These are phyloP conservation scores for Colletotrichum destructivum DNA, from an alignment of 2,329 filamentous ascomycete species.

Conservation along the genomic window DNA sequence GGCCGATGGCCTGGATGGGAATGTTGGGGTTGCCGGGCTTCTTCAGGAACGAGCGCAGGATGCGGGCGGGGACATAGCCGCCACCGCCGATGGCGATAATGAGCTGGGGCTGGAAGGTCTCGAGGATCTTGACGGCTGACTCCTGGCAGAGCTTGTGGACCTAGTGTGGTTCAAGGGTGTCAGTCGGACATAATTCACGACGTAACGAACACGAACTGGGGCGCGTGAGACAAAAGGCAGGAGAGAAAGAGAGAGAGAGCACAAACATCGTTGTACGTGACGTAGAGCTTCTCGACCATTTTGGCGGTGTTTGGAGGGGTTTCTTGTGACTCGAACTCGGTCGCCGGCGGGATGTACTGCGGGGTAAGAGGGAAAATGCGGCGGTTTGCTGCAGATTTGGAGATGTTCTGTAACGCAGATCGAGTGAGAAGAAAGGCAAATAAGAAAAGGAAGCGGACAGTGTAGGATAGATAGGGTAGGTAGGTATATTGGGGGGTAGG, in stretches of 20 bases:
- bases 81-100: slow-evolving; percentile 99
- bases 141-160: slow-evolving; percentile 98
- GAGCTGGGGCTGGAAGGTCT: slow-evolving; percentile 90
- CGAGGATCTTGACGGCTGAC: slow-evolving; percentile 84
- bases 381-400: slow-evolving; percentile 36
- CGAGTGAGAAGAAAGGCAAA: not conserved
- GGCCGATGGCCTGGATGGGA: slow-evolving; percentile 98
- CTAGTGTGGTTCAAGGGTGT: slow-evolving; percentile 60
- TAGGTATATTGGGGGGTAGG: not conserved
- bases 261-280: slow-evolving; percentile 92
- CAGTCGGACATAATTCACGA: not conserved
- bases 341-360: slow-evolving; percentile 23
- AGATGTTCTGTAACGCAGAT: slow-evolving; percentile 19
- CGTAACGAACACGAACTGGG: no score
- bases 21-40: slow-evolving; percentile 90
- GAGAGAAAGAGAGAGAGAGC: not conserved
- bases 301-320: slow-evolving; percentile 53
- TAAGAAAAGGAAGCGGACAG: not conserved
- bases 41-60: slow-evolving; percentile 98
- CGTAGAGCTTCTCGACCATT: slow-evolving; percentile 89
- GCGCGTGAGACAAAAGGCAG: not conserved
- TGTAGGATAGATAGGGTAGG: not conserved
- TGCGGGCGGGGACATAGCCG: slow-evolving; percentile 96
- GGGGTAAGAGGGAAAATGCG: slow-evolving; percentile 28
- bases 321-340: slow-evolving; percentile 9